Evolutionary conservation across 257 asterid genomes (phyloP).

Genomic region (Solanum dulcamara): DNA sequence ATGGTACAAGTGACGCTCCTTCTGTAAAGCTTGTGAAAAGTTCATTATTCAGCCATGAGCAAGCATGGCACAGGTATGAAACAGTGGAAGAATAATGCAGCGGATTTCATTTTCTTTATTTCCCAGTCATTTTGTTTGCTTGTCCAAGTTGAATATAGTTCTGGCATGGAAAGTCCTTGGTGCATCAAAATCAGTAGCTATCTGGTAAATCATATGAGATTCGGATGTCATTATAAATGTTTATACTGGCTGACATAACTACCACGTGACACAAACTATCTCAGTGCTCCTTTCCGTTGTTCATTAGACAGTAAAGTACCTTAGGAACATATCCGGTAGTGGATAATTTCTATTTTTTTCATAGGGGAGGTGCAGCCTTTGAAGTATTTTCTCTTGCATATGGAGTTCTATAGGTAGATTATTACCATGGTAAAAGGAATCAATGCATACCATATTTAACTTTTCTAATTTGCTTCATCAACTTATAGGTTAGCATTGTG

Average conservation of each 20-base stretch:
- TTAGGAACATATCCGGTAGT: neutral
- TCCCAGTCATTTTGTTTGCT: neutral
- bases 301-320: neutral
- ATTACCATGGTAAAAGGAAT: neutral
- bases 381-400: neutral
- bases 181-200: neutral
- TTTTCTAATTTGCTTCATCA: neutral
- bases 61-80: constrained; percentile 97
- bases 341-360: neutral
- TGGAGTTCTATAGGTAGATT: neutral
- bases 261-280: neutral
- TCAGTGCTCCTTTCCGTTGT: neutral
- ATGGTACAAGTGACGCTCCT: constrained; percentile 50
- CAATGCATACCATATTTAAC: neutral
- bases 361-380: neutral
- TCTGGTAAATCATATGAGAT: neutral
- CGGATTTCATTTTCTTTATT: neutral
- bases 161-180: neutral
- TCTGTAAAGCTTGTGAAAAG: constrained; percentile 79
- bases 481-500: neutral
- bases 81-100: neutral
- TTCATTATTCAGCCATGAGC: constrained; percentile 89
- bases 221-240: neutral
- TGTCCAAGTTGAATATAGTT: neutral
- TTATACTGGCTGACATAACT: neutral